Evolutionary conservation across 306 rosid species (phyloP), one percentile per base, ranked within the genome.

Genomic region (Amphicarpaea edgeworthii): DNA sequence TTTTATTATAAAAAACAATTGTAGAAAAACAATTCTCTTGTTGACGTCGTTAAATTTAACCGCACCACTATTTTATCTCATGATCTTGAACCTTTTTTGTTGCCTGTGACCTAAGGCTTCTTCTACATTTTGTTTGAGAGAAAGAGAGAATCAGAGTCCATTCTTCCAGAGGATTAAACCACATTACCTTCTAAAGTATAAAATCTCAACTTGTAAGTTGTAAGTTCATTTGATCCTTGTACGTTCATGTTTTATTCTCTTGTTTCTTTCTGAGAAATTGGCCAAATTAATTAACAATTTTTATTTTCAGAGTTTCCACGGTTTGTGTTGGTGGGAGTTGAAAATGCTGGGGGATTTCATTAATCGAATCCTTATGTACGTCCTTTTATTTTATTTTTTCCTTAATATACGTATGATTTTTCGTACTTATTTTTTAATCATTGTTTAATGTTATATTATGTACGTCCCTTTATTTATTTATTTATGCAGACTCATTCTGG

Each of bases 341-440:
- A 85, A 70, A 77, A 95, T 95, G 97, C 72, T 95, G 81, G 98
- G 97, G n/a, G 93, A 86, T 34, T 80, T 95, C 57, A 77, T 95
- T 15, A 89, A 82, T 71, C 87, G 98, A 71, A 42, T 63, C 66
- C 97, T 95, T 32, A 85, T 90, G 98, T 92, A 87, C 0, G 97
- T 86, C 61, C 38, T 58, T 80, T 71, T n/a, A n/a, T n/a, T n/a
- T n/a, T n/a, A n/a, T n/a, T 38, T 14, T 30, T 30, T 30, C 37
- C 37, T 38, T 24, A 3, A 28, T 59, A 24, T 7, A 57, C 6
- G 7, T 37, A 61, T 63, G 32, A 46, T 21, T 4, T 70, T 64
- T 12, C 2, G 2, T 15, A 16, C 17, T 23, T 20, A 15, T 2
- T 41, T 34, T 59, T 14, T 41, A 24, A 53, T 20, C 12, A 19